Base-by-base conservation (phyloP, 495 filamentous ascomycete species). In the Recurvomyces mirabilis region DNA sequence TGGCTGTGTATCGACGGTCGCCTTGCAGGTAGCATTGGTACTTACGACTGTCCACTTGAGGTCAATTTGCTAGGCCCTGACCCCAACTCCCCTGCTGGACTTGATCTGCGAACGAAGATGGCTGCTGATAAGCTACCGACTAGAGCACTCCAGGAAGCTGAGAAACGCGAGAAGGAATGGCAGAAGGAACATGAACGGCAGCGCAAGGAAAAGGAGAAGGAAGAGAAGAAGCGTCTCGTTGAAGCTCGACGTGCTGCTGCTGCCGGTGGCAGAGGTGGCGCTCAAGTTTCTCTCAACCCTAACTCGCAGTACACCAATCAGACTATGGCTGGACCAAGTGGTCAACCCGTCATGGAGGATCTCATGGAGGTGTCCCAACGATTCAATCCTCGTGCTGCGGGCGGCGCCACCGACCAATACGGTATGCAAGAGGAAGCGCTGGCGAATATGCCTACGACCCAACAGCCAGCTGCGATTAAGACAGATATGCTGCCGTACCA, bases 401-500 rank as follows among this genome's bases (percentile, higher is more conserved):
- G 78, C 33, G 65, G 77, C 39, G 65, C 89, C 20, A 75, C 80
- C 0, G 79, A 87, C 60, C 71, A 73, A 30, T 82, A 80, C 59
- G 79, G 79, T 18, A 61, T 69, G 47, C 70, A 69, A 34, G 86
- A 94, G 57, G 71, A 80, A 5, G 70, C 76, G 6, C 63, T 94
- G 28, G 72, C 72, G 1, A 72, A 76, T 28, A 77, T 94, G 76
- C 84, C 86, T 11, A 75, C 75, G 68, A 83, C 78, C 1, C 56
- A 72, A 2, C 79, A 79, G 46, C 88, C 88, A 0, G 54, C 65
- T 7, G 63, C 60, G 12, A 63, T 94, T 24, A 54, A 67, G 14
- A 82, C 85, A 0, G 59, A 72, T 31, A 61, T 95, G 21, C 70
- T 94, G 31, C 81, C 83, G 4, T 91, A 89, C 56, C 88, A 95